Conservation (phyloP, 805 yeast genomes). For the Cyberlindnera suaveolens region DNA sequence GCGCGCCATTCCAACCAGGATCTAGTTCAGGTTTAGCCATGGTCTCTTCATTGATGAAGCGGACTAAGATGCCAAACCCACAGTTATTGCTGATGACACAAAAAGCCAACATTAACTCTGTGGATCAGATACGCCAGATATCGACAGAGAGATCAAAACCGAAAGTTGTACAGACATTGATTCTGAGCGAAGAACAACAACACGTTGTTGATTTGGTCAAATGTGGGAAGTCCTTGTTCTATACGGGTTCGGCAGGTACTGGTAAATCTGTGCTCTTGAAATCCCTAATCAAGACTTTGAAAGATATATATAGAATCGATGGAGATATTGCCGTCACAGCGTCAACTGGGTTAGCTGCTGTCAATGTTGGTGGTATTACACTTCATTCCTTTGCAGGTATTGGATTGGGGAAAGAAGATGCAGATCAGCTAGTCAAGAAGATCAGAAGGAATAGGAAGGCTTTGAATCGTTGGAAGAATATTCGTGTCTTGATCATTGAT, state of each 20-base stretch:
- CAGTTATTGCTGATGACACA: slow-evolving; percentile 13
- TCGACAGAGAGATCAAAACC: slow-evolving; percentile 2
- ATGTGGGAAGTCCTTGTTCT: slow-evolving; percentile 66
- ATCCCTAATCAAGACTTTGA: slow-evolving; percentile 50
- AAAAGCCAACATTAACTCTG: slow-evolving; percentile 1
- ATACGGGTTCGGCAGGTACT: slow-evolving; percentile 98
- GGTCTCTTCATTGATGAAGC: background rate
- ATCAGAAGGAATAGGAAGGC: slow-evolving; percentile 47
- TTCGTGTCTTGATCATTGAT: slow-evolving; percentile 63
- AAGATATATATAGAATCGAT: slow-evolving; percentile 32
- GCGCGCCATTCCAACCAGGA: background rate
- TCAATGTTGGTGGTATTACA: slow-evolving; percentile 75
- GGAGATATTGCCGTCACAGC: slow-evolving; percentile 71
- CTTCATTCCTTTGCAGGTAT: slow-evolving; percentile 74
- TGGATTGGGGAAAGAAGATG: slow-evolving; percentile 60
- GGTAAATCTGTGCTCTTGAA: slow-evolving; percentile 88
- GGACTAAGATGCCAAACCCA: slow-evolving; percentile 5
- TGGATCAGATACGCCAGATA: slow-evolving; percentile 2
- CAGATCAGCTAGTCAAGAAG: slow-evolving; percentile 40
- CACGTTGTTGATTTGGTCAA: slow-evolving; percentile 59
- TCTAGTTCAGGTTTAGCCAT: background rate
- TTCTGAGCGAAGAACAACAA: slow-evolving; percentile 56
- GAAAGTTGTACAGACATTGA: slow-evolving; percentile 25
- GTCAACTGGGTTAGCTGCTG: slow-evolving; percentile 80
- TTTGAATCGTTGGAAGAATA: slow-evolving; percentile 45